phyloP scores from a whole-genome alignment of 441 rosid genomes.

The Capsella rubella region DNA sequence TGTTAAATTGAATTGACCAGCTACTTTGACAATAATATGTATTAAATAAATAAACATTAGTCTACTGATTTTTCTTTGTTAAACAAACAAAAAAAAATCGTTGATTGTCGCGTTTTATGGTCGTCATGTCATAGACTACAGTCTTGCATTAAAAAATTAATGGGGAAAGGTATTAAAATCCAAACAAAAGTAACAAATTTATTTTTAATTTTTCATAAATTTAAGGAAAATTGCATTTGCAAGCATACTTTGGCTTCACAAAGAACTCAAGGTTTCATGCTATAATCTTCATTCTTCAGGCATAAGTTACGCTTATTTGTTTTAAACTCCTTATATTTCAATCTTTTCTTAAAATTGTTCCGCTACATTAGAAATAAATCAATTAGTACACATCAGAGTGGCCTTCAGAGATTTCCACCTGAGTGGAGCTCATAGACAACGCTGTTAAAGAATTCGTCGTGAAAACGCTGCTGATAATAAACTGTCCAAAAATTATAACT shows the following conservation, averaged over 20 bases:
- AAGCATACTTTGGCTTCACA: no score
- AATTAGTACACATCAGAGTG: not conserved
- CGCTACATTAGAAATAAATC: not conserved
- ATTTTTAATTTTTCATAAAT: no score
- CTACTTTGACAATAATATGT: slow-evolving; percentile 22
- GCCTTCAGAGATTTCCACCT: not conserved
- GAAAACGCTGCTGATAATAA: not conserved
- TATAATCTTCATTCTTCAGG: slow-evolving; percentile 42
- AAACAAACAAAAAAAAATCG: not conserved
- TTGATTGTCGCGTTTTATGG: slow-evolving; percentile 14
- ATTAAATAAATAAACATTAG: not conserved
- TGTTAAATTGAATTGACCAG: slow-evolving; percentile 21
- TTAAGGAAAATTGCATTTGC: no score
- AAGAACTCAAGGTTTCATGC: slow-evolving; percentile 41
- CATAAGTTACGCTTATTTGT: not conserved
- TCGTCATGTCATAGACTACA: slow-evolving; percentile 23
- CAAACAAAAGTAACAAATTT: no score
- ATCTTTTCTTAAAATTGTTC: not conserved
- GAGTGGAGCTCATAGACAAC: not conserved
- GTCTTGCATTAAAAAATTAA: not conserved
- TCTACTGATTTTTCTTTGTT: not conserved
- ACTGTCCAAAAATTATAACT: no score
- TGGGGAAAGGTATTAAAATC: no score
- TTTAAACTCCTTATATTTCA: not conserved
- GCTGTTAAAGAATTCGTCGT: not conserved